These are phyloP conservation scores for Leccinum pseudoinsigne DNA, from an alignment of 1,284 basidiomycete species.

Conservation along the genomic window DNA sequence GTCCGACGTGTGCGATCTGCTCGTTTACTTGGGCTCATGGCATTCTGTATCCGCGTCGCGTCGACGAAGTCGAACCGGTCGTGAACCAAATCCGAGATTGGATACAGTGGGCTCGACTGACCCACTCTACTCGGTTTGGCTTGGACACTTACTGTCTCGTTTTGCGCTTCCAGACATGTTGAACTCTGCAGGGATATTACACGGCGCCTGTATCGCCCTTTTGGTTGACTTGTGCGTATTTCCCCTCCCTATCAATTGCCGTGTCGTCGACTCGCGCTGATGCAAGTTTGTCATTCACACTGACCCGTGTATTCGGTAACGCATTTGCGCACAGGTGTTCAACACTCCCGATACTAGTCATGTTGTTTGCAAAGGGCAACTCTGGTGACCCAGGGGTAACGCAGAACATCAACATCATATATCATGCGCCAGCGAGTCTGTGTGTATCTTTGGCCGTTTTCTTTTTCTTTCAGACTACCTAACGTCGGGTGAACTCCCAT, in stretches of 20 bases:
- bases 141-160: neutral
- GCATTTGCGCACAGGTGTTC: slow-evolving; percentile 40
- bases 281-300: neutral
- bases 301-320: neutral
- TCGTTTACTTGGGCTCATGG: too few species aligned
- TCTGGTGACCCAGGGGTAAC: slow-evolving; percentile 36
- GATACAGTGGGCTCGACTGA: neutral
- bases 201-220: slow-evolving; percentile 52
- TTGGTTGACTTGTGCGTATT: slow-evolving; percentile 49
- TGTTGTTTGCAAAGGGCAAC: slow-evolving; percentile 28
- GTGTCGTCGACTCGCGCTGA: neutral
- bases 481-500: neutral
- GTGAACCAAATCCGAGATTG: too few species aligned
- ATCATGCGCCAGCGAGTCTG: slow-evolving; percentile 51
- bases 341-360: slow-evolving; percentile 40
- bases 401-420: slow-evolving; percentile 48
- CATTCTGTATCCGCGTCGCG: too few species aligned
- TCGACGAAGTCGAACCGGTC: too few species aligned
- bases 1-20: too few species aligned
- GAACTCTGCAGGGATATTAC: slow-evolving; percentile 45
- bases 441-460: slow-evolving; percentile 21
- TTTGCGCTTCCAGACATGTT: slow-evolving; percentile 37
- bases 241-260: neutral
- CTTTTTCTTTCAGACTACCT: neutral
- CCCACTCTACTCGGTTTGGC: too few species aligned